Evolutionary conservation across 1,139 yeast genomes (phyloP).

Genomic region (Scheffersomyces lignicola): DNA sequence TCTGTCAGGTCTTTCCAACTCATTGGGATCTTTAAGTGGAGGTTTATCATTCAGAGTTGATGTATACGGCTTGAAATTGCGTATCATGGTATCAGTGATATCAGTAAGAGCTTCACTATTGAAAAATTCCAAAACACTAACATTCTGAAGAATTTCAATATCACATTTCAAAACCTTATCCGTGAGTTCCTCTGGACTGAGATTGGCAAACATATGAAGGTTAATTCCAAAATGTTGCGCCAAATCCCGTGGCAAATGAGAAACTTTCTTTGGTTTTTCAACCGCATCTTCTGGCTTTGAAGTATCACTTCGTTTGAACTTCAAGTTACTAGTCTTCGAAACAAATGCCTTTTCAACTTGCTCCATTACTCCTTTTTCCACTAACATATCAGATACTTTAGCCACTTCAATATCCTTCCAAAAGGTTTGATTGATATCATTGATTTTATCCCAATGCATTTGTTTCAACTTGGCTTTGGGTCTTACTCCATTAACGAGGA

Average conservation of each 20-base stretch:
- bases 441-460: constrained; percentile 92
- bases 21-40: constrained; percentile 60
- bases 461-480: constrained; percentile 77
- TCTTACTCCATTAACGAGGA: constrained; percentile 36
- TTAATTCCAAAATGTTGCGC: constrained; percentile 90
- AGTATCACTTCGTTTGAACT: constrained; percentile 26
- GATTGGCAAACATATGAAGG: constrained; percentile 71
- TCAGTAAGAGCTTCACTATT: constrained; percentile 70
- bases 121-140: constrained; percentile 80
- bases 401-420: constrained; percentile 67
- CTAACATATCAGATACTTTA: constrained; percentile 52
- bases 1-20: constrained; percentile 78
- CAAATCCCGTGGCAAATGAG: constrained; percentile 74
- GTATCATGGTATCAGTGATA: constrained; percentile 62
- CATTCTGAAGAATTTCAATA: constrained; percentile 62
- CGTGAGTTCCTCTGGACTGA: constrained; percentile 64
- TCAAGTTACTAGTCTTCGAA: constrained; percentile 53
- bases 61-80: constrained; percentile 73
- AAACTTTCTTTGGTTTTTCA: constrained; percentile 43
- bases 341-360: constrained; percentile 82
- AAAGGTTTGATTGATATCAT: constrained; percentile 68
- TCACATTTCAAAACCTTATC: constrained; percentile 70
- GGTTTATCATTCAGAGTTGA: constrained; percentile 36
- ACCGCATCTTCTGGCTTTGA: constrained; percentile 17
- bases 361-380: constrained; percentile 68